These are phyloP conservation scores for Mycothermus thermophilus DNA, from an alignment of 495 filamentous ascomycete genomes.

Conservation along the genomic window DNA sequence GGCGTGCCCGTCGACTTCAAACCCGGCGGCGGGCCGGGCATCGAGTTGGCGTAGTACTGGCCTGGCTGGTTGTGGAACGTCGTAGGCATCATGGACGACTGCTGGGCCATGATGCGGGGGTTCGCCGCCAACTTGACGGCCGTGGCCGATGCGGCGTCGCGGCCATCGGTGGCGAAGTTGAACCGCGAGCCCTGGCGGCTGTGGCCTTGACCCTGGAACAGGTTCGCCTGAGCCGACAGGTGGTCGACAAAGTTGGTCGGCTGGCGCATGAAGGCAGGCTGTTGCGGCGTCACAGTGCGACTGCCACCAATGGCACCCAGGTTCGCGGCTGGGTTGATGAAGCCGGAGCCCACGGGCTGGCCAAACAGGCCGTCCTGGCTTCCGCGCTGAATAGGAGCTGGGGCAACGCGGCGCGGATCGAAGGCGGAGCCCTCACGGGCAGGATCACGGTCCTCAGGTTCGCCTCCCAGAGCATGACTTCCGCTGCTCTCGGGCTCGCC, in stretches of 20 bases:
- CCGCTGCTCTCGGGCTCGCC: conserved; percentile 56
- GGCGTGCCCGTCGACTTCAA: conserved; percentile 90
- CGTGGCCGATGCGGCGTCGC: conserved; percentile 38
- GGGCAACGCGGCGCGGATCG: conserved; percentile 42
- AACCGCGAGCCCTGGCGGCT: conserved; percentile 77
- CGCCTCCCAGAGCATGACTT: conserved; percentile 79
- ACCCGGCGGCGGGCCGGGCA: conserved; percentile 87
- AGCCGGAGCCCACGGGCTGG: conserved; percentile 38
- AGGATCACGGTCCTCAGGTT: conserved; percentile 63
- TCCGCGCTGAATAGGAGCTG: conserved; percentile 59
- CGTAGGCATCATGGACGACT: conserved; percentile 77
- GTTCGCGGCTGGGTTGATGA: conserved; percentile 33
- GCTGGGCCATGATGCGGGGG: conserved; percentile 75
- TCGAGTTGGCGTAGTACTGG: conserved; percentile 48
- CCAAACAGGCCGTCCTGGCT: conserved; percentile 41
- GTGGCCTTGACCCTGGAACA: conserved; percentile 67
- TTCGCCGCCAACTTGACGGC: conserved; percentile 77
- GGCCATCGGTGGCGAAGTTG: conserved; percentile 67
- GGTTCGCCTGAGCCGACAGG: conserved; percentile 31
- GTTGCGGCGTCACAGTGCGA: conserved; percentile 71
- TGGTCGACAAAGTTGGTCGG: conserved; percentile 47
- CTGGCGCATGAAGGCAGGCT: conserved; percentile 52
- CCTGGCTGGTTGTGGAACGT: conserved; percentile 45
- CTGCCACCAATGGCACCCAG: conserved; percentile 38
- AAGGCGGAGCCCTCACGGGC: conserved; percentile 39